These are phyloP conservation scores for Trametes maxima DNA, from an alignment of 768 basidiomycete species.

Conservation along the genomic window DNA sequence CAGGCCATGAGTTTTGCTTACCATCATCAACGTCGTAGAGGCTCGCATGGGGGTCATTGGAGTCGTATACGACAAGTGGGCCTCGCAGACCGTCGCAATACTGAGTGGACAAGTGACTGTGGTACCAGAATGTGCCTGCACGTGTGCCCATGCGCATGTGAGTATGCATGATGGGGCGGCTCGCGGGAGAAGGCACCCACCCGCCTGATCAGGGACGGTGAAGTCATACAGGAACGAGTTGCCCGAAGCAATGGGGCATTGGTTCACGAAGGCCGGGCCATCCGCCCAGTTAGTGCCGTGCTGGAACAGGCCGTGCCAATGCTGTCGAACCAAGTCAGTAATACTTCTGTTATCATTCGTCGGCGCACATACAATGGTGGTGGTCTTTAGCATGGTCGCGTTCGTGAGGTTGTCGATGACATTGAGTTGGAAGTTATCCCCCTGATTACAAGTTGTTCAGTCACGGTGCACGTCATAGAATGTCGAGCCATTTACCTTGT, in stretches of 20 bases:
- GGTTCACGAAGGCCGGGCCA: slow-evolving; percentile 49
- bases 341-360: not conserved
- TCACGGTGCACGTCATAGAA: no score
- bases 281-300: slow-evolving; percentile 47
- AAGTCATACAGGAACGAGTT: slow-evolving; percentile 46
- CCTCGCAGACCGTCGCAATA: slow-evolving; percentile 47
- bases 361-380: slow-evolving; percentile 24
- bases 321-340: slow-evolving; percentile 16
- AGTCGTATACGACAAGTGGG: slow-evolving; percentile 34
- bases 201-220: slow-evolving; percentile 31
- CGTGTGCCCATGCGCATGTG: not conserved
- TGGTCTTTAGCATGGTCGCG: slow-evolving; percentile 22
- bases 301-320: slow-evolving; percentile 57
- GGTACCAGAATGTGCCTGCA: slow-evolving; percentile 40
- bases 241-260: slow-evolving; percentile 39
- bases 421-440: slow-evolving; percentile 29
- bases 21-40: slow-evolving; percentile 36
- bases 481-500: slow-evolving; percentile 22
- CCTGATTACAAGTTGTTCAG: slow-evolving; percentile 5
- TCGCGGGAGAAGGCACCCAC: slow-evolving; percentile 1
- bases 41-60: slow-evolving; percentile 31
- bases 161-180: not conserved
- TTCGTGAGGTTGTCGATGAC: slow-evolving; percentile 28
- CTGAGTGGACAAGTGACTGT: slow-evolving; percentile 46
- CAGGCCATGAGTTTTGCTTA: not conserved